Evolutionary conservation across 2,329 filamentous ascomycete genomes (phyloP).

Genomic region (Diaporthe batatas): DNA sequence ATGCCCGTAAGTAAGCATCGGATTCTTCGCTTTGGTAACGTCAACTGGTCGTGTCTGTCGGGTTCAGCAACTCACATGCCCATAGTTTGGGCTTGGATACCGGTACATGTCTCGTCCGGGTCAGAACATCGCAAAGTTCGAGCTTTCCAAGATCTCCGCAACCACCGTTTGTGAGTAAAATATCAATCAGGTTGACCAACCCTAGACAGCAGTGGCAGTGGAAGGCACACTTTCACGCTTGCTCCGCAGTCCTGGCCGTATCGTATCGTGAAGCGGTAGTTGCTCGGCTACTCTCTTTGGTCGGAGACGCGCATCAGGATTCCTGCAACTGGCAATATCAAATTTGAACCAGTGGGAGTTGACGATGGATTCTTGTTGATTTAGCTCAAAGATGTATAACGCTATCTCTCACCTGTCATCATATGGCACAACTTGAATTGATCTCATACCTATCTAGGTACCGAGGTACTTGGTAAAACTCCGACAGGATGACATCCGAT

Average conservation of each 20-base stretch:
- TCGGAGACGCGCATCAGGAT: not conserved
- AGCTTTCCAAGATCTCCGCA: conserved; percentile 42
- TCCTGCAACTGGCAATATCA: not conserved
- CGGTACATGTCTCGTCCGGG: conserved; percentile 40
- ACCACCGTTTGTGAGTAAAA: conserved; percentile 42
- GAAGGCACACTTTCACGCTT: conserved; percentile 39
- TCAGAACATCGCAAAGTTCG: conserved; percentile 42
- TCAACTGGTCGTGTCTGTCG: too few relatives aligned
- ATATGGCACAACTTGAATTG: too few relatives aligned
- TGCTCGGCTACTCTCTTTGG: not conserved
- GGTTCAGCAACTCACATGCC: not conserved
- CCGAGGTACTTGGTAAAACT: too few relatives aligned
- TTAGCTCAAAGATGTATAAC: not conserved
- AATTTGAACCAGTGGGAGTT: not conserved
- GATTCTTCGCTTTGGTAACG: conserved; percentile 41
- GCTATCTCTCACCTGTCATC: too few relatives aligned
- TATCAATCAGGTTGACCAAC: conserved; percentile 41
- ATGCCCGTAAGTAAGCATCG: conserved; percentile 17
- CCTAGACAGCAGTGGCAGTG: conserved; percentile 41
- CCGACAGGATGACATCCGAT: too few relatives aligned
- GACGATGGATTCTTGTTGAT: not conserved
- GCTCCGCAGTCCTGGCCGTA: conserved; percentile 42
- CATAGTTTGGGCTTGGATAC: conserved; percentile 39
- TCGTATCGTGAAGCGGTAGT: conserved; percentile 37
- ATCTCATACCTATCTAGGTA: too few relatives aligned